Evolutionary conservation across 208 protist species (phyloP).

Genomic region (Trypanosoma theileri): DNA sequence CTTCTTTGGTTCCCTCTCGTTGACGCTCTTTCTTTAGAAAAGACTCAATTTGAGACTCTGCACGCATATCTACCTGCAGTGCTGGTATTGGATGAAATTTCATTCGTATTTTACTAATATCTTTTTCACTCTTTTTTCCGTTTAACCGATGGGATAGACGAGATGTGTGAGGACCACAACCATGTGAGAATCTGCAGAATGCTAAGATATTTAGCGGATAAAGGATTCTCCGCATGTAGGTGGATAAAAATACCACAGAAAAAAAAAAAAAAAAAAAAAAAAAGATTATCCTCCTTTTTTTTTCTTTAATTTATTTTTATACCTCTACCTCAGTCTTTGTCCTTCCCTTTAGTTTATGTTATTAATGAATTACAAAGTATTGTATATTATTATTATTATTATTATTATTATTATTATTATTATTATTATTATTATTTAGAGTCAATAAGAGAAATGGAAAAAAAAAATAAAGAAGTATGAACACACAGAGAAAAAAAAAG

Average conservation of each 20-base stretch:
- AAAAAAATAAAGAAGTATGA: too few species aligned
- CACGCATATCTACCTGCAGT: constrained; percentile 27
- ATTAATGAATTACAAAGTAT: too few species aligned
- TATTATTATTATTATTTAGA: too few species aligned
- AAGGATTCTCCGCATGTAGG: neutral
- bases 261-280: constrained; percentile 2
- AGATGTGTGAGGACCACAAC: neutral
- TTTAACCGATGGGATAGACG: neutral
- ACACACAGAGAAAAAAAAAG: too few species aligned
- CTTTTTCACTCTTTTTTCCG: neutral
- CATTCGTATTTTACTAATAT: neutral
- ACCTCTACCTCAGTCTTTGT: too few species aligned
- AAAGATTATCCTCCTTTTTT: too few species aligned
- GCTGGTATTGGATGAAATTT: constrained; percentile 22
- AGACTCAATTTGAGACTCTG: constrained; percentile 37
- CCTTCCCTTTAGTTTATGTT: too few species aligned
- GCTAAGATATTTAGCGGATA: neutral
- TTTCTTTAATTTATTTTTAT: neutral
- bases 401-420: too few species aligned
- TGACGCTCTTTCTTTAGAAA: constrained; percentile 34
- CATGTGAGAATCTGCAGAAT: neutral
- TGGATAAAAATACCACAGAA: neutral
- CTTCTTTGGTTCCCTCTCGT: too few species aligned
- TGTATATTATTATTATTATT: too few species aligned
- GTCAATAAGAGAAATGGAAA: too few species aligned